A percentile compares a stretch with the other conserved stretches of the same genome.
Conservation (phyloP, 2,329 filamentous ascomycete genomes). For the Curvularia sp. region DNA sequence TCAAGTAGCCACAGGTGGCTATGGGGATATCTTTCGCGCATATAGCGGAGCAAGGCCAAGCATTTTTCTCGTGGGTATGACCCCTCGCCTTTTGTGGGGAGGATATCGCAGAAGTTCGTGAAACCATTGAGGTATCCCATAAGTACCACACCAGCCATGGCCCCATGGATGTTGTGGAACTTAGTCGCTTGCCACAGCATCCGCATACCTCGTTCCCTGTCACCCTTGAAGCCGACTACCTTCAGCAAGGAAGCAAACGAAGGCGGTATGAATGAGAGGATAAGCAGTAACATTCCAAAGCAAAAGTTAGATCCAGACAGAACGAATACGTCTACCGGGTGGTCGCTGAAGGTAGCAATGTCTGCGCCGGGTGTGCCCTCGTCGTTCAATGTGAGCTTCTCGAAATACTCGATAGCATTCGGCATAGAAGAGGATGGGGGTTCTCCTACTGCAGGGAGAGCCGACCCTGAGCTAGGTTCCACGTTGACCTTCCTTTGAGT, state of each 20-base stretch:
- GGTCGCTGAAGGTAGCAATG: constrained; percentile 68
- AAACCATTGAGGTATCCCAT: constrained; percentile 89
- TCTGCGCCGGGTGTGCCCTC: constrained; percentile 53
- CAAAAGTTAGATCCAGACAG: constrained; percentile 89
- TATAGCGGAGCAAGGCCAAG: constrained; percentile 70
- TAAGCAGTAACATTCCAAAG: constrained; percentile 82
- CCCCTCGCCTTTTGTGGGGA: constrained; percentile 68
- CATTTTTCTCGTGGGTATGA: constrained; percentile 74
- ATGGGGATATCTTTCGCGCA: constrained; percentile 80
- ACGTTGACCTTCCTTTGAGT: constrained; percentile 30
- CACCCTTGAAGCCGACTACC: constrained; percentile 89
- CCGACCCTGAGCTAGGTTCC: constrained; percentile 36
- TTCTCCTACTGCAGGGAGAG: constrained; percentile 30
- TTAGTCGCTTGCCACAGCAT: constrained; percentile 92
- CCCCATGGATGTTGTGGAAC: constrained; percentile 90
- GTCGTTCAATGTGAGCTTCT: constrained; percentile 40
- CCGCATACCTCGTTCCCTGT: constrained; percentile 79
- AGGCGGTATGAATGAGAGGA: constrained; percentile 93
- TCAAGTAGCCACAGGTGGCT: constrained; percentile 88
- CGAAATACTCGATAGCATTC: constrained; percentile 40
- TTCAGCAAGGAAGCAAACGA: constrained; percentile 86
- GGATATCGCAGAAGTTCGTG: constrained; percentile 85
- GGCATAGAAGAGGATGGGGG: constrained; percentile 33
- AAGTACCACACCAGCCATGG: constrained; percentile 80
- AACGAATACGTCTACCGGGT: constrained; percentile 84